A percentile compares a stretch with the other conserved stretches of the same genome.
Conservation (phyloP, 106 monocot species). For the Chionographis japonica region DNA sequence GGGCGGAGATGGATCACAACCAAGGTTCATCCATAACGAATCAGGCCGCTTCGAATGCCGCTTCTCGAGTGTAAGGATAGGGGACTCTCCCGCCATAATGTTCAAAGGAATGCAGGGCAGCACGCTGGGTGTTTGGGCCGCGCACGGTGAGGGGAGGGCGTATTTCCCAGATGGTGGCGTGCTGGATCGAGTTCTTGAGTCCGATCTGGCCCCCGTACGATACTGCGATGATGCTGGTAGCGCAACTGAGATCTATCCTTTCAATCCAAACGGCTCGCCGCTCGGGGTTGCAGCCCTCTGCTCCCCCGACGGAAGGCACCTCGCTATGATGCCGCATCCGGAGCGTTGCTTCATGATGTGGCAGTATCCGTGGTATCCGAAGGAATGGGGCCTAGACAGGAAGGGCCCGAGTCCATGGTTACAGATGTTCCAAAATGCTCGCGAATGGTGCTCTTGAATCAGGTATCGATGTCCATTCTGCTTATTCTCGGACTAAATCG, state of each 20-base stretch:
- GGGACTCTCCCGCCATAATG: constrained; percentile 42
- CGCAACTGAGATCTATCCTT: constrained; percentile 37
- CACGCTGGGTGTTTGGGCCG: constrained; percentile 41
- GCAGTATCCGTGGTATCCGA: constrained; percentile 57
- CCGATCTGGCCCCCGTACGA: constrained; percentile 31
- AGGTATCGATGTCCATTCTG: too few species aligned
- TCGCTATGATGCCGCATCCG: constrained; percentile 57
- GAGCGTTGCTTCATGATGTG: constrained; percentile 56
- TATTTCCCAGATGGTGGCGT: constrained; percentile 28
- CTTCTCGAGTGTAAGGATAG: constrained; percentile 32
- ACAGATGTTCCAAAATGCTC: constrained; percentile 46
- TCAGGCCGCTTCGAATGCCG: constrained; percentile 50
- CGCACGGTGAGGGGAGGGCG: constrained; percentile 47
- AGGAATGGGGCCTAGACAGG: constrained; percentile 29
- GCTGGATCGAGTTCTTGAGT: constrained; percentile 12
- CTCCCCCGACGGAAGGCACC: constrained; percentile 46
- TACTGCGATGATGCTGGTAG: constrained; percentile 45
- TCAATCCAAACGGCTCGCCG: constrained; percentile 50
- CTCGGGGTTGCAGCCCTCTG: constrained; percentile 40
- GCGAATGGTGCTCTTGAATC: constrained; percentile 42
- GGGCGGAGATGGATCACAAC: constrained; percentile 27
- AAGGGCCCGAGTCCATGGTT: constrained; percentile 45
- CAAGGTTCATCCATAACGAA: constrained; percentile 44
- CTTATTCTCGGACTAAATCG: too few species aligned
- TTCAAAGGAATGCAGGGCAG: constrained; percentile 50